These are phyloP conservation scores for Scorias spongiosa DNA, from an alignment of 2,329 filamentous ascomycete genomes.

Conservation along the genomic window DNA sequence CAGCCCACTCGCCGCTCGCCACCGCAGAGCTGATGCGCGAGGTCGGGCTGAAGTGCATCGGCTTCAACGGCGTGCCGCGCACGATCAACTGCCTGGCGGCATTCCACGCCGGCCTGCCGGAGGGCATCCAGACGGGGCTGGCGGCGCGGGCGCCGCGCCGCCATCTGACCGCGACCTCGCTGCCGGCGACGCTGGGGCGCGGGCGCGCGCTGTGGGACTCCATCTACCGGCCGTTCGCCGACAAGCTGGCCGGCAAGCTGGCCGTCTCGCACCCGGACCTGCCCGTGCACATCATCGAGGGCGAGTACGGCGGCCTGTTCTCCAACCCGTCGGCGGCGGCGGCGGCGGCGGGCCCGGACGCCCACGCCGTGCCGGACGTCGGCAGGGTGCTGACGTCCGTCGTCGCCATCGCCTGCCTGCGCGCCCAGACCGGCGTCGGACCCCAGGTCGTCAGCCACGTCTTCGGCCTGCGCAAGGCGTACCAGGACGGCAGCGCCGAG, in stretches of 20 bases:
- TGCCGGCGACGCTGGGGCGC: slow-evolving; percentile 39
- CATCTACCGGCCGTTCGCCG: slow-evolving; percentile 60
- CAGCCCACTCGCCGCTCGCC: slow-evolving; percentile 19
- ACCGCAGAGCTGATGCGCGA: slow-evolving; percentile 61
- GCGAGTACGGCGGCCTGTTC: slow-evolving; percentile 60
- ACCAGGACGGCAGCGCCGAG: slow-evolving; percentile 47
- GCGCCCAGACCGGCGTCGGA: slow-evolving; percentile 67
- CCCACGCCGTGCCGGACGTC: slow-evolving; percentile 31
- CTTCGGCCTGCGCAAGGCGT: slow-evolving; percentile 63
- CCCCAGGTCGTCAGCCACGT: slow-evolving; percentile 72
- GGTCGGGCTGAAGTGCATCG: slow-evolving; percentile 61
- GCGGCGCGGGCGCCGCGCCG: slow-evolving; percentile 13
- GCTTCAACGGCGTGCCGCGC: slow-evolving; percentile 62
- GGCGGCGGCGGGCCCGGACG: slow-evolving; percentile 15
- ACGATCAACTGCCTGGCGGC: slow-evolving; percentile 69
- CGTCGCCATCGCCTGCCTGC: slow-evolving; percentile 57
- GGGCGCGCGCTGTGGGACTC: slow-evolving; percentile 58
- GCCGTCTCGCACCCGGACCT: slow-evolving; percentile 66
- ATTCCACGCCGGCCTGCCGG: slow-evolving; percentile 49
- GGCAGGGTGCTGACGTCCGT: slow-evolving; percentile 59
- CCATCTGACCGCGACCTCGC: slow-evolving; percentile 25
- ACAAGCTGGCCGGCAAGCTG: slow-evolving; percentile 55
- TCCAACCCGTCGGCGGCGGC: slow-evolving; percentile 44
- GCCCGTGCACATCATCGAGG: slow-evolving; percentile 62
- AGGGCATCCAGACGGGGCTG: slow-evolving; percentile 38